Evolutionary conservation across 305 asterid species (phyloP).

Genomic region (Salvia sclarea): DNA sequence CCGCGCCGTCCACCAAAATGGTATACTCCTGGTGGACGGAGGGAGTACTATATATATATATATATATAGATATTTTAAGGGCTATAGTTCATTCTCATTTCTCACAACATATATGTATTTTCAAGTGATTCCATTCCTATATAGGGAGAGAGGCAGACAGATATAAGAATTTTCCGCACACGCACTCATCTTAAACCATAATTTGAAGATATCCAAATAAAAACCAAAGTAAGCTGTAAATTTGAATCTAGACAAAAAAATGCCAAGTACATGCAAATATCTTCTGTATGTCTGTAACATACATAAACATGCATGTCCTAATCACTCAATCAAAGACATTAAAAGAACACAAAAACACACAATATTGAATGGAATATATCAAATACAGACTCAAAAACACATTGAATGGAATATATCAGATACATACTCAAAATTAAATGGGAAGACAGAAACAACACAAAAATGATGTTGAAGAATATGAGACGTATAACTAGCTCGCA

Average conservation of each 20-base stretch:
- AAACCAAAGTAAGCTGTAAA: too few species aligned
- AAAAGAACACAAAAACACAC: neutral
- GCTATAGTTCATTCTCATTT: too few species aligned
- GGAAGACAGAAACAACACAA: neutral
- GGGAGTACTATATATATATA: too few species aligned
- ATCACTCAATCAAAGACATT: neutral
- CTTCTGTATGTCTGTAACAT: neutral
- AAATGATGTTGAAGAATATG: neutral
- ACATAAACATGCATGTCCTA: neutral
- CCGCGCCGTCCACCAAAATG: too few species aligned
- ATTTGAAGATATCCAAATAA: too few species aligned
- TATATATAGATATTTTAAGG: too few species aligned
- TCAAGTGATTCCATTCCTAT: too few species aligned
- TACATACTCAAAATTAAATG: neutral
- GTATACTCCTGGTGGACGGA: too few species aligned
- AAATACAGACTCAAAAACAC: constrained; percentile 15
- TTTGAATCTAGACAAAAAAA: neutral
- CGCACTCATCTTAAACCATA: too few species aligned
- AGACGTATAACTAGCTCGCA: neutral
- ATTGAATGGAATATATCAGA: constrained; percentile 5
- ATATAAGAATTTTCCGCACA: too few species aligned
- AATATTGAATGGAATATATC: constrained; percentile 4
- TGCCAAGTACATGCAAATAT: neutral
- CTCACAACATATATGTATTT: too few species aligned
- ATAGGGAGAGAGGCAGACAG: too few species aligned